Conservation (phyloP, 768 basidiomycete genomes). For the Boletus pseudo-olivaceus region DNA sequence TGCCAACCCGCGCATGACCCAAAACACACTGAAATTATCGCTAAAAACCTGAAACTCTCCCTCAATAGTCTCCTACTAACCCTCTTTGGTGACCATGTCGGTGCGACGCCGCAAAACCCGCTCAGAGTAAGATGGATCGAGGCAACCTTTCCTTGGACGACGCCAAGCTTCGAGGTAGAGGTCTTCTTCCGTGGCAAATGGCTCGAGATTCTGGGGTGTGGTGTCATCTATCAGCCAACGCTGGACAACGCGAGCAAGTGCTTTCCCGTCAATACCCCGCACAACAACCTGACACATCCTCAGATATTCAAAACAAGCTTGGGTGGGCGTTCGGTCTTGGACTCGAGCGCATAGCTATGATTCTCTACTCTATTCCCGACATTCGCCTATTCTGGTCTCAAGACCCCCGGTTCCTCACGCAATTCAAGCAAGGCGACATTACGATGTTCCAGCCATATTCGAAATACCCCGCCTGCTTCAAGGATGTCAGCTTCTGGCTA, state of each 20-base stretch:
- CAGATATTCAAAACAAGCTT: slow-evolving; percentile 77
- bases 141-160: slow-evolving; percentile 97
- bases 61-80: slow-evolving; percentile 82
- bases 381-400: slow-evolving; percentile 97
- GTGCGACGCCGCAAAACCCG: slow-evolving; percentile 57
- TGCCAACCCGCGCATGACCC: slow-evolving; percentile 78
- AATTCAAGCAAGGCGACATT: slow-evolving; percentile 78
- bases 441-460: slow-evolving; percentile 87
- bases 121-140: slow-evolving; percentile 95
- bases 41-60: slow-evolving; percentile 84
- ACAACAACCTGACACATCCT: slow-evolving; percentile 8
- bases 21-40: slow-evolving; percentile 64
- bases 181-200: slow-evolving; percentile 95
- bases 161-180: slow-evolving; percentile 97
- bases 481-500: slow-evolving; percentile 95
- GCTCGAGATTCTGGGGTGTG: slow-evolving; percentile 94
- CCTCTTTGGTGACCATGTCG: slow-evolving; percentile 67
- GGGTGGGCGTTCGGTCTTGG: slow-evolving; percentile 99
- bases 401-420: slow-evolving; percentile 82
- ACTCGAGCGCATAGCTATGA: slow-evolving; percentile 96
- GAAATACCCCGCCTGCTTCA: slow-evolving; percentile 88
- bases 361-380: slow-evolving; percentile 94
- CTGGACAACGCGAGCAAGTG: slow-evolving; percentile 80
- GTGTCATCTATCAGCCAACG: slow-evolving; percentile 87
- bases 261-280: not conserved